Percentiles rank a stretch among this genome's conserved stretches.
Evolutionary conservation across 2,329 filamentous ascomycete genomes (phyloP).

Genomic region (Talaromyces sp.): DNA sequence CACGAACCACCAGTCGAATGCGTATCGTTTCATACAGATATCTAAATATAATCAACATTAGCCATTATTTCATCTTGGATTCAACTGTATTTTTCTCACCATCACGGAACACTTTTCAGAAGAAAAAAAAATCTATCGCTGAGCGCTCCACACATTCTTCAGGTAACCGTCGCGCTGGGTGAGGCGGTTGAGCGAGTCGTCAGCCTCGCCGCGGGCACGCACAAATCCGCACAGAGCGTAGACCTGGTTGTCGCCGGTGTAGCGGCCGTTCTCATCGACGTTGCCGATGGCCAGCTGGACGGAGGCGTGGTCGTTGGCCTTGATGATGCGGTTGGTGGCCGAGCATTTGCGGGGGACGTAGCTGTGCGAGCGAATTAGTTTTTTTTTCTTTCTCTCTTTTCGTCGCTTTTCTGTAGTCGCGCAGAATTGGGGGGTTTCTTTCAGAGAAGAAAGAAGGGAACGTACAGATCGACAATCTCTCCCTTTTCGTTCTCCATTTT

Average conservation of each 20-base stretch:
- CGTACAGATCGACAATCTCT: constrained; percentile 98
- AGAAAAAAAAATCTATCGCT: constrained; percentile 38
- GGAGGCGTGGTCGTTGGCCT: constrained; percentile 98
- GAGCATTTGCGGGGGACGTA: constrained; percentile 99
- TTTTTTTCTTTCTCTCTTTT: neutral
- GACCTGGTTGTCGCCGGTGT: constrained; percentile 93
- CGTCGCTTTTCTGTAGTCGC: neutral
- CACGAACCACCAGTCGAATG: neutral
- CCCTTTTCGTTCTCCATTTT: constrained; percentile 99
- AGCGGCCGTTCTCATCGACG: constrained; percentile 97
- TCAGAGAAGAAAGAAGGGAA: constrained; percentile 19
- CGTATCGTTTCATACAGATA: neutral
- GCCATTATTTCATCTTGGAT: neutral
- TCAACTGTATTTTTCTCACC: too few relatives aligned
- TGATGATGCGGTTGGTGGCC: constrained; percentile 99
- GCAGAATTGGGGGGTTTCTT: constrained; percentile 7
- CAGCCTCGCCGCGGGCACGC: constrained; percentile 93
- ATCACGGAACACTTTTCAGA: constrained; percentile 3
- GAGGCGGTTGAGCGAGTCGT: constrained; percentile 93
- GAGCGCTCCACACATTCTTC: constrained; percentile 92
- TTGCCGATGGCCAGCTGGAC: constrained; percentile 97
- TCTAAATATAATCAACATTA: neutral
- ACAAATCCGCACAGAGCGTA: constrained; percentile 98
- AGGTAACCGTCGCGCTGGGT: constrained; percentile 93
- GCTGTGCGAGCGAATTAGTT: constrained; percentile 41